A percentile compares a stretch with the other conserved stretches of the same genome.
Conservation (phyloP, 257 asterid species). For the Perilla frutescens region DNA sequence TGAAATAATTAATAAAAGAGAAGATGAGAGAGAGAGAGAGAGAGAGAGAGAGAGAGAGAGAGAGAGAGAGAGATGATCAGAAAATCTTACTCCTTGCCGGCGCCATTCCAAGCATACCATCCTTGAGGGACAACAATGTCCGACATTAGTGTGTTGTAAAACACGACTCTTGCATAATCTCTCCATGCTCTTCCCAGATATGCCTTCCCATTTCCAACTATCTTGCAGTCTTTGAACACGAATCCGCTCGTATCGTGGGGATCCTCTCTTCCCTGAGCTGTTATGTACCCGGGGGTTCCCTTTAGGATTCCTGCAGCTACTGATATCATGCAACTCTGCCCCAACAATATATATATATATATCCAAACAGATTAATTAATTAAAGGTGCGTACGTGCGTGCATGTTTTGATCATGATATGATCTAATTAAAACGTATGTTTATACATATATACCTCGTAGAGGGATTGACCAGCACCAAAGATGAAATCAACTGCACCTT, state of each 20-base stretch:
- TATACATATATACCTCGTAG: conserved; percentile 58
- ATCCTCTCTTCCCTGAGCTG: conserved; percentile 66
- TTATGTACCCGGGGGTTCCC: conserved; percentile 62
- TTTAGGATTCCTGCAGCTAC: conserved; percentile 46
- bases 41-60: background rate
- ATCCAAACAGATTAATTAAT: background rate
- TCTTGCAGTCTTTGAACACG: conserved; percentile 53
- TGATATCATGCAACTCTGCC: conserved; percentile 63
- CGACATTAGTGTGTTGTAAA: conserved; percentile 56
- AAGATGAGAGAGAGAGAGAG: too few species aligned
- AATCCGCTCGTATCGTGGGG: conserved; percentile 44
- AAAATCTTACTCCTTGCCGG: conserved; percentile 56
- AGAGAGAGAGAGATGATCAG: background rate
- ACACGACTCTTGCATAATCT: conserved; percentile 65
- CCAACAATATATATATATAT: too few species aligned
- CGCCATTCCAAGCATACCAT: conserved; percentile 58
- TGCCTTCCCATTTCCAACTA: conserved; percentile 46
- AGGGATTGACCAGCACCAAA: conserved; percentile 85
- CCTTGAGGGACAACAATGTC: conserved; percentile 62
- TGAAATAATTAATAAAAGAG: too few species aligned
- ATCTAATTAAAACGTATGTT: too few species aligned
- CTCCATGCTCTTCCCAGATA: conserved; percentile 83
- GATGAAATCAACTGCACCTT: conserved; percentile 83
- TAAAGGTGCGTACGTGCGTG: too few species aligned
- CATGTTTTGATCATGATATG: too few species aligned